phyloP scores from a whole-genome alignment of 352 stramenopile genomes.

The Globisporangium nunn region DNA sequence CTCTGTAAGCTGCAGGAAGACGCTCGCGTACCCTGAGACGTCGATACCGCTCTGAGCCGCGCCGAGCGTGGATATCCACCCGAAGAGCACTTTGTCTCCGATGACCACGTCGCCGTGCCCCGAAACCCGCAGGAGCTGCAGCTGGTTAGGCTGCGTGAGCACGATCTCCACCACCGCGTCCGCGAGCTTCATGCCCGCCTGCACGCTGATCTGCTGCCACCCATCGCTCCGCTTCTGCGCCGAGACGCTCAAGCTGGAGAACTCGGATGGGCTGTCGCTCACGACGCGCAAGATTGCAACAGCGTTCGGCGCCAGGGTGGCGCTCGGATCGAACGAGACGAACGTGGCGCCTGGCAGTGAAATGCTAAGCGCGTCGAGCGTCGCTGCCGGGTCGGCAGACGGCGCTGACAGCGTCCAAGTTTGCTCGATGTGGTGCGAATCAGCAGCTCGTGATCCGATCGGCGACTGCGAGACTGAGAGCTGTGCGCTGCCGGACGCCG shows the following conservation, averaged over 20 bases:
- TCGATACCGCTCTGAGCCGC: background rate
- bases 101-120: conserved; percentile 4
- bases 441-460: background rate
- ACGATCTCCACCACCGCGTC: background rate
- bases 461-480: background rate
- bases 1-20: background rate
- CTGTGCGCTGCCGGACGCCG: no score
- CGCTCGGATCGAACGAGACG: background rate
- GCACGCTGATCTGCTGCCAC: background rate
- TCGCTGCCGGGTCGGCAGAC: background rate
- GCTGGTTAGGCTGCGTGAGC: background rate
- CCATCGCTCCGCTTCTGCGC: background rate
- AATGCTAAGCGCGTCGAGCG: background rate
- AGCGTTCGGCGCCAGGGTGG: background rate
- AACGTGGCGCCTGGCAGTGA: background rate
- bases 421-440: background rate
- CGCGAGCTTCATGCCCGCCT: background rate
- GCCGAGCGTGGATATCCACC: background rate
- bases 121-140: background rate
- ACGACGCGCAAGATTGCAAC: conserved; percentile 1
- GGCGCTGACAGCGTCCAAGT: background rate
- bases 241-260: background rate
- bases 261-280: background rate
- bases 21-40: background rate
- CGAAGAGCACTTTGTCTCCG: conserved; percentile 3